Conservation (phyloP, 495 filamentous ascomycete genomes). For the Neurospora discreta region DNA sequence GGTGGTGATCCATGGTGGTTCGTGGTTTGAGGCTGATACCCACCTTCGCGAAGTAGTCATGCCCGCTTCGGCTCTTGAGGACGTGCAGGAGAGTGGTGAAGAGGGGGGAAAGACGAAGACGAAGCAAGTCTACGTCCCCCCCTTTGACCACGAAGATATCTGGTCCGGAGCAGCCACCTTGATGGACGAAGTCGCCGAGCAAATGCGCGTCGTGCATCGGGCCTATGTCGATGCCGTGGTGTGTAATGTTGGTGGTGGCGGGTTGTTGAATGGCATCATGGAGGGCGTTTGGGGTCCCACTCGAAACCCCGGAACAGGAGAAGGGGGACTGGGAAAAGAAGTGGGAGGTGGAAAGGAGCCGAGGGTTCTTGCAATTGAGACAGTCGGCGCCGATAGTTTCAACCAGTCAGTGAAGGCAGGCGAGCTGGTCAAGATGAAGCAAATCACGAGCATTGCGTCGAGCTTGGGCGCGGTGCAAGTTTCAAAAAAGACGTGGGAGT, state of each 20-base stretch:
- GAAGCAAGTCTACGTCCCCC: conserved; percentile 73
- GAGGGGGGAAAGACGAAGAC: conserved; percentile 6
- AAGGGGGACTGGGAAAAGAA: neutral
- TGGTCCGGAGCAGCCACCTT: conserved; percentile 72
- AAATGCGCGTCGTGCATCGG: conserved; percentile 37
- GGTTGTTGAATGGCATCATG: conserved; percentile 70
- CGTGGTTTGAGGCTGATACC: conserved; percentile 68
- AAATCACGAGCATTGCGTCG: conserved; percentile 72
- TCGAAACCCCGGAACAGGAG: neutral
- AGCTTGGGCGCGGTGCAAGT: conserved; percentile 69
- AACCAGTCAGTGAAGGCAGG: conserved; percentile 47
- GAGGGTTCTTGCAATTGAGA: conserved; percentile 71
- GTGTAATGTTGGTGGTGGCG: conserved; percentile 83
- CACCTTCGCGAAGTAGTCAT: conserved; percentile 56
- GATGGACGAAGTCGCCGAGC: conserved; percentile 58
- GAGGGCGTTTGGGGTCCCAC: conserved; percentile 12
- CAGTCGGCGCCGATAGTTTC: conserved; percentile 65
- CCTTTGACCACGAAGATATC: conserved; percentile 78
- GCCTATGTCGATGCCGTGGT: conserved; percentile 53
- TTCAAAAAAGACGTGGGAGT: conserved; percentile 58
- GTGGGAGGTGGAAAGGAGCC: conserved; percentile 35
- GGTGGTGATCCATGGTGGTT: conserved; percentile 60
- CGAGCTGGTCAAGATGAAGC: conserved; percentile 52
- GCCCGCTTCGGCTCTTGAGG: neutral
- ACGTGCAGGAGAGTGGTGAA: neutral